Percentiles rank a stretch among this genome's conserved stretches.
These are phyloP conservation scores for Yamadazyma atmosphaerica DNA, from an alignment of 1,139 yeast genomes.

Conservation along the genomic window DNA sequence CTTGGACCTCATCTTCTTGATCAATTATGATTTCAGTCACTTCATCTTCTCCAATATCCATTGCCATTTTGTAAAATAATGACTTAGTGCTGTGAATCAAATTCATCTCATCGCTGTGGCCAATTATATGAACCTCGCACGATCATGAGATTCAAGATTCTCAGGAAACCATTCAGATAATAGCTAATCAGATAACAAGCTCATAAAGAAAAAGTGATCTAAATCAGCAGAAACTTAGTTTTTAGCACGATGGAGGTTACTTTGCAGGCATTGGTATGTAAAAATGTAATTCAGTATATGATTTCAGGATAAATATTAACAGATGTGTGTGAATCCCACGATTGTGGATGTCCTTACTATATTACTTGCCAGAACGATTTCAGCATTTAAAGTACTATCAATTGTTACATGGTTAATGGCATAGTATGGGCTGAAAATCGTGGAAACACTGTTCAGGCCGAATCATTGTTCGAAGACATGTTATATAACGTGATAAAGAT, in stretches of 20 bases:
- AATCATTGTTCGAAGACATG: conserved; percentile 35
- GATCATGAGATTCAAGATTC: background rate
- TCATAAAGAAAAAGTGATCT: background rate
- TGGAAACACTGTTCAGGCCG: conserved; percentile 21
- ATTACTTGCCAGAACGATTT: too few species aligned
- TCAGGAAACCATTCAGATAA: background rate
- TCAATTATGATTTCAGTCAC: conserved; percentile 12
- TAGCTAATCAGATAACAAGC: background rate
- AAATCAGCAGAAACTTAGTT: background rate
- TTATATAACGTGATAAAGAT: conserved; percentile 35
- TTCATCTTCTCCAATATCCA: conserved; percentile 11
- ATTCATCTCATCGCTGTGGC: background rate
- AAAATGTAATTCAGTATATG: background rate
- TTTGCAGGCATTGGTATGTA: conserved; percentile 9
- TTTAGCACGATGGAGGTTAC: conserved; percentile 4
- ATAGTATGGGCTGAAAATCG: too few species aligned
- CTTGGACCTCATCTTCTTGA: conserved; percentile 64
- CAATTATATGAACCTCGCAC: background rate
- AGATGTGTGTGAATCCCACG: too few species aligned
- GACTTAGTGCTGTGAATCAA: background rate
- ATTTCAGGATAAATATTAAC: too few species aligned
- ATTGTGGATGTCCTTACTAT: too few species aligned
- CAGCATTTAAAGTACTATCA: too few species aligned
- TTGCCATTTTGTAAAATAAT: too few species aligned
- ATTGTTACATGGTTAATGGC: too few species aligned